phyloP scores from a whole-genome alignment of 768 basidiomycete species.

The Rickenella mellea region DNA sequence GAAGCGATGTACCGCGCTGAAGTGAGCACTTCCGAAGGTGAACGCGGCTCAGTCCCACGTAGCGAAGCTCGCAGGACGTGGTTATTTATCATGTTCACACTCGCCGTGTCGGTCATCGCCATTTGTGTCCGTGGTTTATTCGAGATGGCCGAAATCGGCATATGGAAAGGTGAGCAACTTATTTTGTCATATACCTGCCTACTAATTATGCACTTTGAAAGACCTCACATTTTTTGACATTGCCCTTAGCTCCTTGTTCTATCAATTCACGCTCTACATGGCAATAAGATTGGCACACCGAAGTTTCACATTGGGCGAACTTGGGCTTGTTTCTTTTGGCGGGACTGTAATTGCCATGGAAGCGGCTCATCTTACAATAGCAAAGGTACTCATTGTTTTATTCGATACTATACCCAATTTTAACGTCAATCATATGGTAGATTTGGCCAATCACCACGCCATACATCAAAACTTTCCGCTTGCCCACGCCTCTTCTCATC shows the following conservation, averaged over 20 bases:
- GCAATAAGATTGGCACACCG: slow-evolving; percentile 84
- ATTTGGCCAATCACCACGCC: slow-evolving; percentile 72
- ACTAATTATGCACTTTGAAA: slow-evolving; percentile 19
- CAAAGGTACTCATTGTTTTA: slow-evolving; percentile 40
- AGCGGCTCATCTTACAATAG: slow-evolving; percentile 73
- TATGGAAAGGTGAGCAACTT: slow-evolving; percentile 61
- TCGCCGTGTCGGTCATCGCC: slow-evolving; percentile 39
- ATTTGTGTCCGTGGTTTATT: slow-evolving; percentile 42
- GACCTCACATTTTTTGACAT: slow-evolving; percentile 77
- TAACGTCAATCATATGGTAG: slow-evolving; percentile 25
- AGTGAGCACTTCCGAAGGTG: slow-evolving; percentile 43
- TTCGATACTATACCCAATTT: not conserved
- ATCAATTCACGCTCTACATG: slow-evolving; percentile 85
- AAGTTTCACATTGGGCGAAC: slow-evolving; percentile 93
- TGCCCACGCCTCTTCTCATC: slow-evolving; percentile 84
- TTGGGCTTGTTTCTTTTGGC: slow-evolving; percentile 82
- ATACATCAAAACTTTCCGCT: slow-evolving; percentile 84
- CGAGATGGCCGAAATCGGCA: slow-evolving; percentile 28
- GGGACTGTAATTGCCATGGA: slow-evolving; percentile 84
- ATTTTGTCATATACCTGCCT: not conserved
- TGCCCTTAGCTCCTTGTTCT: slow-evolving; percentile 64
- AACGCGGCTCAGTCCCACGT: slow-evolving; percentile 68
- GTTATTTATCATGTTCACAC: slow-evolving; percentile 58
- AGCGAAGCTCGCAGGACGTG: slow-evolving; percentile 55
- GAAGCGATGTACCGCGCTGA: slow-evolving; percentile 41